Evolutionary conservation across 2,329 filamentous ascomycete species (phyloP), one percentile per base, ranked within the genome.

Genomic region (Emergomyces pasteurianus): DNA sequence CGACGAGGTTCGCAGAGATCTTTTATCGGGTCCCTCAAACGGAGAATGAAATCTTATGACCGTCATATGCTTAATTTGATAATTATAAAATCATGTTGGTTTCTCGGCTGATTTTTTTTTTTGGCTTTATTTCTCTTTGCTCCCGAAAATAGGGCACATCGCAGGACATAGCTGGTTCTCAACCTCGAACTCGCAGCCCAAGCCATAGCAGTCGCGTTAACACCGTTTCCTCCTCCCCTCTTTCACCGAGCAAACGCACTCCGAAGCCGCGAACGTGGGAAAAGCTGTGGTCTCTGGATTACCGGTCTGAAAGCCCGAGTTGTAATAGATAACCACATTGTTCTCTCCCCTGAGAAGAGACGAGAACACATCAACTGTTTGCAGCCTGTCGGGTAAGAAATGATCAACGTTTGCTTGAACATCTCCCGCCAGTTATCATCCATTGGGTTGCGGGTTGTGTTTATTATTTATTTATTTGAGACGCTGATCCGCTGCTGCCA

Each of bases 1-100:
- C 68, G 75, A 78, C 65, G 75, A 78, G 76, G 77, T 78, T 76
- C 76, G 77, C 73, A 75, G 73, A 70, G 75, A 78, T 70, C 71
- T 75, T 61, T 72, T 75, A 68, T 71, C 72, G 63, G 75, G 75
- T 67, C 73, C 75, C 64, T 78, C 64, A 47, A 60, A 60, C 60
- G 46, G 60, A 43, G 64, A 59, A 49, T 60, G 43, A 60, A 46
- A 58, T 40, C 18, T 36, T 26, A 54, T 28, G 36, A 59, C 12
- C 16, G 16, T 59, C 10, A 52, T 40, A 58, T 26, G 23, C 16
- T 3, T 40, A 21, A 55, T 55, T 26, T 34, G 28, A 34, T 4
- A 12, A 26, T 26, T 3, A 14, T 23, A 26, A 56, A 43, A 57
- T 38, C 43, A 38, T 58, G 57, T 49, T 42, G 36, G 54, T 58